Percentiles rank a stretch among this genome's conserved stretches.
Evolutionary conservation across 2,329 filamentous ascomycete species (phyloP).

Genomic region (Malbranchea cinnamomea): DNA sequence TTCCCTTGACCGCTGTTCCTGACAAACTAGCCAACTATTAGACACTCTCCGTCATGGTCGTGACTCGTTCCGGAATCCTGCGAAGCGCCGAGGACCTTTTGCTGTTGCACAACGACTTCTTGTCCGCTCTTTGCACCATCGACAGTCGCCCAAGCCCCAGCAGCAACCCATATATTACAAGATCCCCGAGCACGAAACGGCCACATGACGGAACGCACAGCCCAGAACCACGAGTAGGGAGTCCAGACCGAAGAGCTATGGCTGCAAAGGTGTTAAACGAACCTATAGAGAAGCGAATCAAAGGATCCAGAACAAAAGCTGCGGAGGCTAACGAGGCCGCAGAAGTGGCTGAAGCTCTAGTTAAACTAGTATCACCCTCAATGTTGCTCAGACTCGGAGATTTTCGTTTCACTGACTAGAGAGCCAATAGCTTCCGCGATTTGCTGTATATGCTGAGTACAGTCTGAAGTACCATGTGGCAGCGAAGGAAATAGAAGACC

Average conservation of each 20-base stretch:
- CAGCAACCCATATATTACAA: too few relatives aligned
- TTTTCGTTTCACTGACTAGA: too few relatives aligned
- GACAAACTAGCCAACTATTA: slow-evolving; percentile 3
- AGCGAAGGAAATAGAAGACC: slow-evolving; percentile 57
- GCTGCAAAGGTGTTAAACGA: slow-evolving; percentile 15
- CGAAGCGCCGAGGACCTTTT: slow-evolving; percentile 67
- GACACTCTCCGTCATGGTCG: slow-evolving; percentile 63
- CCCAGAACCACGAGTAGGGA: slow-evolving; percentile 22
- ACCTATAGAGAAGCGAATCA: slow-evolving; percentile 15
- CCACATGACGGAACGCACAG: slow-evolving; percentile 35
- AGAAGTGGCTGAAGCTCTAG: slow-evolving; percentile 40
- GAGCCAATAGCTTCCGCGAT: slow-evolving; percentile 51
- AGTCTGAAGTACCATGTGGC: slow-evolving; percentile 79
- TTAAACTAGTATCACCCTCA: slow-evolving; percentile 31
- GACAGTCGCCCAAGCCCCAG: too few relatives aligned
- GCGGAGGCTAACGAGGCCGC: slow-evolving; percentile 40
- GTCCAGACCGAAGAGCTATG: slow-evolving; percentile 7
- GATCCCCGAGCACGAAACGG: too few relatives aligned
- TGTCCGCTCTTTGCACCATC: slow-evolving; percentile 64
- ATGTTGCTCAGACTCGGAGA: too few relatives aligned
- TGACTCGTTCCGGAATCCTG: slow-evolving; percentile 59
- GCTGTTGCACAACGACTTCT: slow-evolving; percentile 66
- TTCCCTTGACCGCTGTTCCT: neutral
- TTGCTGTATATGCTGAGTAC: slow-evolving; percentile 84
- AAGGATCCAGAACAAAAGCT: slow-evolving; percentile 26